phyloP scores from a whole-genome alignment of 208 protist genomes.

The Sergeia podlipaevii region DNA sequence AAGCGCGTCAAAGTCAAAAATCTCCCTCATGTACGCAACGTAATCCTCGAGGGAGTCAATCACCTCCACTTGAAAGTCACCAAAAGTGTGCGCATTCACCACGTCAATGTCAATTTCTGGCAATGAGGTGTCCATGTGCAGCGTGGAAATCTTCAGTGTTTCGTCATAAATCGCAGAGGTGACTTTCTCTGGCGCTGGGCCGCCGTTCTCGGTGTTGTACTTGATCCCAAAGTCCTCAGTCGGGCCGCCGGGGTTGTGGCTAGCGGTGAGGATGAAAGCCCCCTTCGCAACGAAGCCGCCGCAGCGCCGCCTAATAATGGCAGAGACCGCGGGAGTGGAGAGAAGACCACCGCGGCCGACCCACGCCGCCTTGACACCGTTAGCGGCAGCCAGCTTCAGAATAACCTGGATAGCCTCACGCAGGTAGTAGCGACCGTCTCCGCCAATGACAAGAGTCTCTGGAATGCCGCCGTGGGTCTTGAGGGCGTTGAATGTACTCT shows the following conservation, averaged over 20 bases:
- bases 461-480: slow-evolving; percentile 34
- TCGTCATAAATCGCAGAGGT: slow-evolving; percentile 94
- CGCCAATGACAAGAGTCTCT: slow-evolving; percentile 92
- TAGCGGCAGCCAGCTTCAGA: slow-evolving; percentile 91
- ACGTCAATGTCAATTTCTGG: slow-evolving; percentile 60
- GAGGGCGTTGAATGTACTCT: slow-evolving; percentile 93
- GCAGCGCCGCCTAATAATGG: slow-evolving; percentile 83
- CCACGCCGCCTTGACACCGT: slow-evolving; percentile 86
- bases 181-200: slow-evolving; percentile 93
- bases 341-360: slow-evolving; percentile 93
- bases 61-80: slow-evolving; percentile 83
- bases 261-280: slow-evolving; percentile 97
- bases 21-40: slow-evolving; percentile 80
- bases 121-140: slow-evolving; percentile 48
- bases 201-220: slow-evolving; percentile 97
- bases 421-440: slow-evolving; percentile 96
- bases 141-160: slow-evolving; percentile 65
- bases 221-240: slow-evolving; percentile 98
- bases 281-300: slow-evolving; percentile 51
- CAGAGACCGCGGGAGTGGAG: slow-evolving; percentile 96
- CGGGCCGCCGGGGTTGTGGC: slow-evolving; percentile 97
- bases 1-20: slow-evolving; percentile 95
- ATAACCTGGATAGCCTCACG: slow-evolving; percentile 93
- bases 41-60: slow-evolving; percentile 93
- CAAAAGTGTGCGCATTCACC: slow-evolving; percentile 39